phyloP scores from a whole-genome alignment of 2,329 filamentous ascomycete species.

The Emmonsiellopsis sp. region DNA sequence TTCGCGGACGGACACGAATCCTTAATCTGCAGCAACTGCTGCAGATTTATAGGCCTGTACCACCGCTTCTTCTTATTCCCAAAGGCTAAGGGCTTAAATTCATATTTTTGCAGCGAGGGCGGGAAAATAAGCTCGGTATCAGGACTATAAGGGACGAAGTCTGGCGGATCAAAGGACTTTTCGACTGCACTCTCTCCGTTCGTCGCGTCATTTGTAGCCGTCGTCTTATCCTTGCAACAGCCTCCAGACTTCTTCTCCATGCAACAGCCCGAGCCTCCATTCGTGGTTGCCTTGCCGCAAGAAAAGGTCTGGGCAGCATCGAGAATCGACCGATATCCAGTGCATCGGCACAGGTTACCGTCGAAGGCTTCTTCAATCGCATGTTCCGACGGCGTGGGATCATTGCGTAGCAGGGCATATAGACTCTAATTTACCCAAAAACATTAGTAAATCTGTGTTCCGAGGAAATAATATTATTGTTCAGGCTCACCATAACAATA shows the following conservation, averaged over 20 bases:
- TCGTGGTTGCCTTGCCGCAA: slow-evolving; percentile 48
- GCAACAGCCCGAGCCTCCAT: slow-evolving; percentile 60
- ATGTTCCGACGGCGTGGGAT: slow-evolving; percentile 64
- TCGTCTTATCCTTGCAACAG: slow-evolving; percentile 60
- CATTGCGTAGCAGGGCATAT: slow-evolving; percentile 85
- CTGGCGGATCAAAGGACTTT: slow-evolving; percentile 64
- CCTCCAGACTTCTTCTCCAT: slow-evolving; percentile 50
- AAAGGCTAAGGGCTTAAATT: slow-evolving; percentile 73
- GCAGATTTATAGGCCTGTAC: slow-evolving; percentile 79
- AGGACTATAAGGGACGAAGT: slow-evolving; percentile 88
- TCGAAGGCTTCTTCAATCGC: slow-evolving; percentile 95
- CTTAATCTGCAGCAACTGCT: slow-evolving; percentile 89
- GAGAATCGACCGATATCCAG: slow-evolving; percentile 86
- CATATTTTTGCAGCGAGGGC: slow-evolving; percentile 70
- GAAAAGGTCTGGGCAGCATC: slow-evolving; percentile 85
- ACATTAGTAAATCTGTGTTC: slow-evolving; percentile 3
- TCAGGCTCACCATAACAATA: slow-evolving; percentile 66
- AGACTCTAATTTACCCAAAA: slow-evolving; percentile 52
- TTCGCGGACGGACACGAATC: slow-evolving; percentile 75
- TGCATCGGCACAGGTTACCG: slow-evolving; percentile 91
- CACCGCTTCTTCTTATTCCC: slow-evolving; percentile 92
- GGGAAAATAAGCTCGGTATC: slow-evolving; percentile 96
- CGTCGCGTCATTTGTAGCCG: slow-evolving; percentile 22
- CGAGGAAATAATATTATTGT: too few species aligned
- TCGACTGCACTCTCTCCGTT: slow-evolving; percentile 43